Evolutionary conservation across 768 basidiomycete species (phyloP).

Genomic region (Favolaschia claudopus): DNA sequence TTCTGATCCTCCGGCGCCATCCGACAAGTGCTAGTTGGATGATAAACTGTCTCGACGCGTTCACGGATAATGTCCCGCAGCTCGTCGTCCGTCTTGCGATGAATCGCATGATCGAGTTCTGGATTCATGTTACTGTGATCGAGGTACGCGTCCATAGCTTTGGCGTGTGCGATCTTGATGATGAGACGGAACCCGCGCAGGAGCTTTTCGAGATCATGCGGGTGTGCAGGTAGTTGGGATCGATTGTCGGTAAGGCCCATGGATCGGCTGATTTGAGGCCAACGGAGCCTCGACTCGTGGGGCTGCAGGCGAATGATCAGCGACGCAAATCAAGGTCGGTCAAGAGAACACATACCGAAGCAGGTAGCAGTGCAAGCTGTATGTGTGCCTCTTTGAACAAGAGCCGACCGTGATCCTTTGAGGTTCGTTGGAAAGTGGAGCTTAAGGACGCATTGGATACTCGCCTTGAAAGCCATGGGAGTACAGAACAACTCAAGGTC

Average conservation of each 20-base stretch:
- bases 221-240: slow-evolving; percentile 54
- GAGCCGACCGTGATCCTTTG: slow-evolving; percentile 44
- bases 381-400: slow-evolving; percentile 47
- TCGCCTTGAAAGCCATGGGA: slow-evolving; percentile 50
- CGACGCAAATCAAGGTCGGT: no score
- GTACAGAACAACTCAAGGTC: slow-evolving; percentile 57
- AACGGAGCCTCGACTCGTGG: slow-evolving; percentile 50
- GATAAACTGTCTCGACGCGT: slow-evolving; percentile 55
- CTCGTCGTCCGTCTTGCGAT: slow-evolving; percentile 51
- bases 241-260: slow-evolving; percentile 51
- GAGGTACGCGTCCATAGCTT: slow-evolving; percentile 47
- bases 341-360: slow-evolving; percentile 40
- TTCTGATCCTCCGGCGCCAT: slow-evolving; percentile 52
- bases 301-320: slow-evolving; percentile 40
- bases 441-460: background rate
- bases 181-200: slow-evolving; percentile 48
- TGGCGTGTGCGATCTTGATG: slow-evolving; percentile 46
- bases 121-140: slow-evolving; percentile 41
- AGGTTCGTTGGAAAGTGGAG: background rate
- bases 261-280: slow-evolving; percentile 49
- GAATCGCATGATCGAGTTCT: slow-evolving; percentile 49
- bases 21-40: slow-evolving; percentile 53
- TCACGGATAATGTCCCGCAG: slow-evolving; percentile 48
- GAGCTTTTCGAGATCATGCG: slow-evolving; percentile 52
- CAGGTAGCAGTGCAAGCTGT: slow-evolving; percentile 50